These are phyloP conservation scores for Trichoderma parareesei DNA, from an alignment of 495 filamentous ascomycete genomes.

Conservation along the genomic window DNA sequence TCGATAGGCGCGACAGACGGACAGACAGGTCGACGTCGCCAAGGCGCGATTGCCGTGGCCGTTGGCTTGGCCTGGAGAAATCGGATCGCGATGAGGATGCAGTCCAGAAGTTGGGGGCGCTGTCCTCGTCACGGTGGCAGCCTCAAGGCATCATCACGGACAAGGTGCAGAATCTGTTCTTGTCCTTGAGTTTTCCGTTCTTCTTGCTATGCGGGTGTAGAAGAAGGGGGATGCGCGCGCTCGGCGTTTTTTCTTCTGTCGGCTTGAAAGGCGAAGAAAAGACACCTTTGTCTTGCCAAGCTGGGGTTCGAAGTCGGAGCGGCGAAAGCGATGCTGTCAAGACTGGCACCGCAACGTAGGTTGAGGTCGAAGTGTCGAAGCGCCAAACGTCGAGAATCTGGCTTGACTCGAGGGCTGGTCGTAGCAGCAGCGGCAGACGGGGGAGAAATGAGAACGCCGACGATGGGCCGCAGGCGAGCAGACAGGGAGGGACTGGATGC, in stretches of 20 bases:
- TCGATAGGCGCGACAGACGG: neutral
- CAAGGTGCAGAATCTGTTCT: neutral
- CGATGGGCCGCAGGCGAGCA: neutral
- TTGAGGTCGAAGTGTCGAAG: too few species aligned
- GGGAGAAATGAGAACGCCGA: too few species aligned
- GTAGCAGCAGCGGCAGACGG: too few species aligned
- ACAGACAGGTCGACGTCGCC: neutral
- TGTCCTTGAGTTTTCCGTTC: neutral
- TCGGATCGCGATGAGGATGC: neutral
- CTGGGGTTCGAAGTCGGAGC: too few species aligned
- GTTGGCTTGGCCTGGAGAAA: neutral
- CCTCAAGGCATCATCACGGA: constrained; percentile 1
- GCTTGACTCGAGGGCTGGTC: too few species aligned
- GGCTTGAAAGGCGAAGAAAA: too few species aligned
- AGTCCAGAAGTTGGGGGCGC: neutral
- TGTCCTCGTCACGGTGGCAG: constrained; percentile 3
- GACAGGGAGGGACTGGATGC: neutral
- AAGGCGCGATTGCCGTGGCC: neutral
- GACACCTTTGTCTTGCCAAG: too few species aligned
- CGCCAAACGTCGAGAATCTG: too few species aligned
- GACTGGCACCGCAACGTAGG: too few species aligned
- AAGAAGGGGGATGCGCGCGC: neutral
- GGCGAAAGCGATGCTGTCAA: too few species aligned
- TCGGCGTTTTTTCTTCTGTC: too few species aligned
- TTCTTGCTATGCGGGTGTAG: neutral